A percentile compares a stretch with the other conserved stretches of the same genome.
These are phyloP conservation scores for Cyclotella atomus DNA, from an alignment of 108 stramenopile species.

Conservation along the genomic window DNA sequence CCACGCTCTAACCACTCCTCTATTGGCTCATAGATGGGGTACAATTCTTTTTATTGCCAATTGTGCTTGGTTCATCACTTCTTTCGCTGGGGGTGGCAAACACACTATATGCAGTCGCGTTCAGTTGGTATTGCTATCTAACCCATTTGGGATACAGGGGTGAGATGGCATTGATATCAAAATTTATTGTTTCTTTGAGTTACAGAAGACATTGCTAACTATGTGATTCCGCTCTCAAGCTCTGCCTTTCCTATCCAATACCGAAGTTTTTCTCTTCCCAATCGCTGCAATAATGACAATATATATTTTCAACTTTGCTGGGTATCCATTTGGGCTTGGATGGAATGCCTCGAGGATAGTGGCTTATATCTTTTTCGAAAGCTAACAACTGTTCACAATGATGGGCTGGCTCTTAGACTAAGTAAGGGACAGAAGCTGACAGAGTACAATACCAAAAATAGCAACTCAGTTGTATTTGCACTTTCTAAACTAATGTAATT, in stretches of 20 bases:
- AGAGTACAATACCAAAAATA: too few species aligned
- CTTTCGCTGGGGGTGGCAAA: constrained; percentile 86
- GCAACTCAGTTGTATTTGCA: too few species aligned
- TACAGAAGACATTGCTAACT: too few species aligned
- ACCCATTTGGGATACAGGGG: constrained; percentile 95
- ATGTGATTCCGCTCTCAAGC: too few species aligned
- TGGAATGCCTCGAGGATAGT: constrained; percentile 84
- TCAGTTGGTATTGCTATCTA: constrained; percentile 95
- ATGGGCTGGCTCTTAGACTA: too few species aligned
- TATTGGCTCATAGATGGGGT: constrained; percentile 72
- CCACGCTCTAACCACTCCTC: background rate
- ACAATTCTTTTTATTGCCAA: constrained; percentile 94
- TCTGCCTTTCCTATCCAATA: constrained; percentile 91
- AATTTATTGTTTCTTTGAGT: constrained; percentile 16
- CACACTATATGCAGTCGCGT: constrained; percentile 88
- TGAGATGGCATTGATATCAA: constrained; percentile 34
- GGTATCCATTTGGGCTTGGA: constrained; percentile 88
- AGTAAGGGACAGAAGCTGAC: too few species aligned
- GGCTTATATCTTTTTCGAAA: constrained; percentile 81
- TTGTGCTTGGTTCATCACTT: constrained; percentile 85
- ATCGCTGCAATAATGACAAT: constrained; percentile 81
- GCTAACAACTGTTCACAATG: too few species aligned
- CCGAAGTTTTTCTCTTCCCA: constrained; percentile 96
- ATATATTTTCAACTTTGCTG: constrained; percentile 80
- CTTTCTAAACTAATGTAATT: too few species aligned